A percentile compares a stretch with the other conserved stretches of the same genome.
Conservation (phyloP, 2,329 filamentous ascomycete species). For the Penicillium fuscoglaucum region DNA sequence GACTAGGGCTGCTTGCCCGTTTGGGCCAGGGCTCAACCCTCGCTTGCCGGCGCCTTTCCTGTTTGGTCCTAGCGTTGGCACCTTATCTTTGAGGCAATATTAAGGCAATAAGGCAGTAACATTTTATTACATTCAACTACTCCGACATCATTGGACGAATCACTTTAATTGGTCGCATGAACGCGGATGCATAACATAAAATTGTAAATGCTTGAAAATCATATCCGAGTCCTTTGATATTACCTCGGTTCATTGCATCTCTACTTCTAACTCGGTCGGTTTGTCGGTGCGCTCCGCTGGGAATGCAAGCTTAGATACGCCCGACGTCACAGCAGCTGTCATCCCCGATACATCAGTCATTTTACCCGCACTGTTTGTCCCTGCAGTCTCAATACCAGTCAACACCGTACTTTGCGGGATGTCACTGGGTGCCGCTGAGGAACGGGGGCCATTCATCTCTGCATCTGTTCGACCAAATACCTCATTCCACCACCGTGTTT, state of each 20-base stretch:
- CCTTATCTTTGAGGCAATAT: slow-evolving; percentile 9
- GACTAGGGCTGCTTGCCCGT: slow-evolving; percentile 36
- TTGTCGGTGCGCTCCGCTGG: slow-evolving; percentile 32
- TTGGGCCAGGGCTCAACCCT: slow-evolving; percentile 45
- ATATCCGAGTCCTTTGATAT: neutral
- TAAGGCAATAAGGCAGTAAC: slow-evolving; percentile 12
- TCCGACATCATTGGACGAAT: neutral
- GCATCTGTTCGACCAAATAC: slow-evolving; percentile 80
- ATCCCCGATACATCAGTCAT: slow-evolving; percentile 36
- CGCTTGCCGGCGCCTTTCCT: slow-evolving; percentile 35
- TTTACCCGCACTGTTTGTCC: slow-evolving; percentile 40
- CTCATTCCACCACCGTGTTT: slow-evolving; percentile 93
- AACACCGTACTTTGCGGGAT: slow-evolving; percentile 51
- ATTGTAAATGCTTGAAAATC: slow-evolving; percentile 8
- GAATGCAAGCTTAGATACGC: slow-evolving; percentile 48
- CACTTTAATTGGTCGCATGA: neutral
- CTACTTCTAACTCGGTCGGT: slow-evolving; percentile 47
- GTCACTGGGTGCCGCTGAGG: slow-evolving; percentile 47
- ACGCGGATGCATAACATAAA: slow-evolving; percentile 2
- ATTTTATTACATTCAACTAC: neutral
- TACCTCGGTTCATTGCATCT: slow-evolving; percentile 48
- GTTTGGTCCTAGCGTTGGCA: slow-evolving; percentile 17
- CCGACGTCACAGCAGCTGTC: slow-evolving; percentile 46
- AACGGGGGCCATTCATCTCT: slow-evolving; percentile 81
- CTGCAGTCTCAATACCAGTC: slow-evolving; percentile 59